phyloP scores from a whole-genome alignment of 495 filamentous ascomycete species.

The Aspergillus wentii region DNA sequence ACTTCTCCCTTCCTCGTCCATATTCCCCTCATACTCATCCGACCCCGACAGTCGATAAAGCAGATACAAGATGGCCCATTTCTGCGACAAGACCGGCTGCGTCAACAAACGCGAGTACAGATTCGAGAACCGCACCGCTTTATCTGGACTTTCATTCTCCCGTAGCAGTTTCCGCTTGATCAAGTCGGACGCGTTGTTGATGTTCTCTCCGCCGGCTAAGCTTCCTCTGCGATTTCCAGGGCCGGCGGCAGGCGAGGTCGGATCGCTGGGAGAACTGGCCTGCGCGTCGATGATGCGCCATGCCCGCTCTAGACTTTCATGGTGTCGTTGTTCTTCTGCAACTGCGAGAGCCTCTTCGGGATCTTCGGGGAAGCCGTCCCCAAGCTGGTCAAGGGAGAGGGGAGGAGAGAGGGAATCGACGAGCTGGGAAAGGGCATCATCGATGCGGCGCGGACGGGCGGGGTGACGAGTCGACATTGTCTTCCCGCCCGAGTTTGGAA shows the following conservation, averaged over 20 bases:
- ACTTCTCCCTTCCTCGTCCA: slow-evolving; percentile 25
- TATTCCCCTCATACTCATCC: slow-evolving; percentile 18
- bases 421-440: slow-evolving; percentile 52
- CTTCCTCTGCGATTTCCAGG: slow-evolving; percentile 27
- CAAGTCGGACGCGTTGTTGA: slow-evolving; percentile 86
- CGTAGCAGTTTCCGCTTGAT: slow-evolving; percentile 82
- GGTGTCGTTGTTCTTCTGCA: slow-evolving; percentile 42
- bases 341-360: slow-evolving; percentile 38
- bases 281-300: slow-evolving; percentile 37
- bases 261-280: slow-evolving; percentile 19
- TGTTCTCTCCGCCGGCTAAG: slow-evolving; percentile 42
- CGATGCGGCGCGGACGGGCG: slow-evolving; percentile 43
- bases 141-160: slow-evolving; percentile 70
- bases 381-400: slow-evolving; percentile 26
- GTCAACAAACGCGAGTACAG: slow-evolving; percentile 82
- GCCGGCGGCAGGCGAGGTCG: slow-evolving; percentile 21
- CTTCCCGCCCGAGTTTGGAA: slow-evolving; percentile 7
- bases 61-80: slow-evolving; percentile 93
- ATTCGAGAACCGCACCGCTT: slow-evolving; percentile 82
- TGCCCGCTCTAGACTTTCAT: slow-evolving; percentile 36
- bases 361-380: slow-evolving; percentile 32
- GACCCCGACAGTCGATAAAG: slow-evolving; percentile 75
- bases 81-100: slow-evolving; percentile 85
- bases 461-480: slow-evolving; percentile 35
- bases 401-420: slow-evolving; percentile 46